Conservation (phyloP, 352 stramenopile genomes). For the Sclerospora graminicola region DNA sequence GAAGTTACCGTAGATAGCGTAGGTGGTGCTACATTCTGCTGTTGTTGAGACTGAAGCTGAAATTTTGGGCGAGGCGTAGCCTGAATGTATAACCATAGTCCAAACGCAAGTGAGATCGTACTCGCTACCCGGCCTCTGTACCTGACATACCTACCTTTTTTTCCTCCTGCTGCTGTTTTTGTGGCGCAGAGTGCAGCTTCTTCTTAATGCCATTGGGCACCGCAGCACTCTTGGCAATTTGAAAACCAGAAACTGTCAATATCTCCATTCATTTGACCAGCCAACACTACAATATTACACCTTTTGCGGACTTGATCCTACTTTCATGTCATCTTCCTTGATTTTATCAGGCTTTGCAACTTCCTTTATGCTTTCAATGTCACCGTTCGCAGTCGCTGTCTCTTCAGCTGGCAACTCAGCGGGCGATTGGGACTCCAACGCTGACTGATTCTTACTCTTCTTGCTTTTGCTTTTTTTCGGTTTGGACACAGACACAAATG, state of each 20-base stretch:
- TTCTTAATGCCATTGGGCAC: conserved; percentile 8
- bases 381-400: not conserved
- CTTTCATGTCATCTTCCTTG: conserved; percentile 4
- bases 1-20: conserved; percentile 1
- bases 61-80: conserved; percentile 10
- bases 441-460: conserved; percentile 6
- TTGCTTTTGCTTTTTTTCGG: conserved; percentile 59
- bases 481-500: conserved; percentile 52
- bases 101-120: conserved; percentile 3
- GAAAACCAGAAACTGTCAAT: too few species aligned
- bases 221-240: not conserved
- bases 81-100: conserved; percentile 4
- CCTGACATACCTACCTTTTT: conserved; percentile 10
- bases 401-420: conserved; percentile 11
- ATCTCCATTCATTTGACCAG: too few species aligned
- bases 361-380: conserved; percentile 5
- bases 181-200: conserved; percentile 1
- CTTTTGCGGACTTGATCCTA: not conserved
- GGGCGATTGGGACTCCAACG: conserved; percentile 3
- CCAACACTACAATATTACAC: not conserved
- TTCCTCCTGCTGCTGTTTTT: conserved; percentile 9
- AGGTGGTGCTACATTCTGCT: conserved; percentile 4
- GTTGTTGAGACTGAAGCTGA: not conserved
- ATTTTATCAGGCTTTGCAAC: not conserved
- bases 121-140: not conserved